Base-by-base conservation (phyloP, 2,329 filamentous ascomycete genomes). In the Raffaelea arxii region DNA sequence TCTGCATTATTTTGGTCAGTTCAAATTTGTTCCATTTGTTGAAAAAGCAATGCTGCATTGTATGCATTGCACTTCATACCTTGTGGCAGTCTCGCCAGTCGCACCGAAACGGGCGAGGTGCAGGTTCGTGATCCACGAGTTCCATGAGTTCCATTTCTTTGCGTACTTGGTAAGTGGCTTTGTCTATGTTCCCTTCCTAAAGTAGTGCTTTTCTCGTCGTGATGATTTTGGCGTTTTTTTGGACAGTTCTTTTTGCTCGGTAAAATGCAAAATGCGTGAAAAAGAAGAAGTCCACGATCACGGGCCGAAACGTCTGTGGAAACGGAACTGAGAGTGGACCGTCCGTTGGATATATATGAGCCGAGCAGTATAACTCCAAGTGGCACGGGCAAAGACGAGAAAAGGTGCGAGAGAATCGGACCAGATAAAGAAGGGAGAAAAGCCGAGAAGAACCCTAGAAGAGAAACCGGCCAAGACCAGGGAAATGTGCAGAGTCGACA, bases 81-180 rank as follows among this genome's bases (percentile, higher is more conserved):
- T 82, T 82, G 56, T 67, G 74, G 62, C 78, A 82, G 21, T 66
- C 63, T 51, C 75, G 65, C 78, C 78, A 82, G 55, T 79, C 74
- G 60, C 78, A 82, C 64, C 76, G 70, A 59, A 80, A 82, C 30
- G 77, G 77, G 54, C 78, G 74, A 62, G 75, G 69, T 48, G 73
- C 72, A 43, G 75, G 72, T 67, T 81, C 78, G 60, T 80, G 76
- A 51, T 81, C 77, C 51, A 81, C 77, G 53, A 82, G 66, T 62
- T 81, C 78, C 65, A 80, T 71, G 55, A 82, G 71, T 64, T 81
- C 78, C 78, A 82, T 80, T 49, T 60, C 59, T 60, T 50, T 54
- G 52, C 50, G 45, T 41, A 45, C 25, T 25, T 18, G 38, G 21
- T 19, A 22, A 30, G 19, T 30, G 16, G 25, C 25, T n/a, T n/a